Evolutionary conservation across 352 stramenopile genomes (phyloP).

Genomic region (Phytophthora agathidicida): DNA sequence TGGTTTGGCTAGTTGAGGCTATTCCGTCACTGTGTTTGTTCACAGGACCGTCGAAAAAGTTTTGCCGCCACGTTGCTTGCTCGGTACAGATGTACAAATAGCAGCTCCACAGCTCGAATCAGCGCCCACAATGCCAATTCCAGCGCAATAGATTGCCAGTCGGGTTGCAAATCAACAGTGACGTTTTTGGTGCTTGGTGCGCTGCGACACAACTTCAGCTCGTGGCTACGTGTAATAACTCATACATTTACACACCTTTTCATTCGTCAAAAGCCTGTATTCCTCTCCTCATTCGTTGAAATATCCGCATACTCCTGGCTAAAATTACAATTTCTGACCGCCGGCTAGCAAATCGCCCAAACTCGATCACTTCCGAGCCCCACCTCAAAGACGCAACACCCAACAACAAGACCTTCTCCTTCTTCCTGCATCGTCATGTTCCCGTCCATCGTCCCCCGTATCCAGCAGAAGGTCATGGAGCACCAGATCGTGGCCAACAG

Average conservation of each 20-base stretch:
- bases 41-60: too few relatives aligned
- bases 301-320: background rate
- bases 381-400: too few relatives aligned
- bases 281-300: conserved; percentile 1
- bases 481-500: conserved; percentile 66
- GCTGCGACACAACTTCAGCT: conserved; percentile 2
- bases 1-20: too few relatives aligned
- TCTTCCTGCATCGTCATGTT: too few relatives aligned
- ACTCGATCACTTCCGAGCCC: conserved; percentile 4
- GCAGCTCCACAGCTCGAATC: too few relatives aligned
- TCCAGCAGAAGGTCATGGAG: conserved; percentile 75
- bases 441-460: conserved; percentile 65
- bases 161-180: background rate
- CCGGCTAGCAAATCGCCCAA: too few relatives aligned
- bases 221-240: conserved; percentile 9
- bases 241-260: background rate
- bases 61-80: too few relatives aligned
- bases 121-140: too few relatives aligned
- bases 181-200: conserved; percentile 15
- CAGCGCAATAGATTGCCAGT: too few relatives aligned
- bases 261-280: background rate
- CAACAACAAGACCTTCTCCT: too few relatives aligned
- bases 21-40: too few relatives aligned
- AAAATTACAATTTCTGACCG: conserved; percentile 9
- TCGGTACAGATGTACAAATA: too few relatives aligned